Percentiles rank a stretch among this genome's conserved stretches.
phyloP scores from a whole-genome alignment of 139 green algal genomes.

The Closterium sp. region DNA sequence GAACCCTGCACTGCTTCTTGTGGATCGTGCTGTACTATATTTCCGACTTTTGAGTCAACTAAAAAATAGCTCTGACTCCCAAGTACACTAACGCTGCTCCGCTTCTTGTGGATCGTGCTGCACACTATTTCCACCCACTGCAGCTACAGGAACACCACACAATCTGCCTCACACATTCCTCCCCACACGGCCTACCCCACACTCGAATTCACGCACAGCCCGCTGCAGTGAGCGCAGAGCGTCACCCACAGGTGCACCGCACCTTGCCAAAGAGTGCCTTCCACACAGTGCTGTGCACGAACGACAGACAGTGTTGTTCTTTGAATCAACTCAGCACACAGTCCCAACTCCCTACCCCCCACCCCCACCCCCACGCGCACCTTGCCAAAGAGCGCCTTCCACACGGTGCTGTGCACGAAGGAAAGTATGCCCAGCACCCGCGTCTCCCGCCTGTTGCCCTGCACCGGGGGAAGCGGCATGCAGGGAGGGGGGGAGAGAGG shows the following conservation, averaged over 20 bases:
- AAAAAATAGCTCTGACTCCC: no score
- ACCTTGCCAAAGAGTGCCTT: slow-evolving; percentile 87
- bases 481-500: neutral
- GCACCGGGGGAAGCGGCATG: neutral
- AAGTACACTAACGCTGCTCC: no score
- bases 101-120: neutral
- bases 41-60: no score
- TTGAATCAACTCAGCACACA: no score
- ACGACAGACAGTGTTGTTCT: slow-evolving; percentile 75
- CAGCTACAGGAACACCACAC: no score
- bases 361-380: neutral
- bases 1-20: no score
- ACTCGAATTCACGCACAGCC: no score
- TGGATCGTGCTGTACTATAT: no score
- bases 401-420: slow-evolving; percentile 88
- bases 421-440: slow-evolving; percentile 84
- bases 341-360: no score
- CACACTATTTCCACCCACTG: neutral
- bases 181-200: no score
- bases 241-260: neutral
- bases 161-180: no score
- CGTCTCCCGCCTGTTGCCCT: slow-evolving; percentile 62
- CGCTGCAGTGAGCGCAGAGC: no score
- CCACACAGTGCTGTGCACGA: slow-evolving; percentile 90
- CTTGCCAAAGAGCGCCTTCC: slow-evolving; percentile 91